These are phyloP conservation scores for Serendipita vermifera DNA, from an alignment of 768 basidiomycete species.

Conservation along the genomic window DNA sequence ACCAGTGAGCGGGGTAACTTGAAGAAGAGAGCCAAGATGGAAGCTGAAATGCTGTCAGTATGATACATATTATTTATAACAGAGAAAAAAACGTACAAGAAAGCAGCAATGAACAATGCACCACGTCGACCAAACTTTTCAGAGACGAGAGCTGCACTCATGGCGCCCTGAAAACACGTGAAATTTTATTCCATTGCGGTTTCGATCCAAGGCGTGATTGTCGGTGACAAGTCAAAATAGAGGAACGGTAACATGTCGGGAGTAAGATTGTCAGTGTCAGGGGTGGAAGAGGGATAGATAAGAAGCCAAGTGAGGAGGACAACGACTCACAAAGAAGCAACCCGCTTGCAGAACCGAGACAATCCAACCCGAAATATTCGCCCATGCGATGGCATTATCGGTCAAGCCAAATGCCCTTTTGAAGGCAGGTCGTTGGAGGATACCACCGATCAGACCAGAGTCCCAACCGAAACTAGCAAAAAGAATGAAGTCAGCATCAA, in stretches of 20 bases:
- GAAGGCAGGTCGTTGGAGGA: slow-evolving; percentile 2
- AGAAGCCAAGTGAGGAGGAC: too few species aligned
- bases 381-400: slow-evolving; percentile 2
- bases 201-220: not conserved
- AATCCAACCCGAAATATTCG: slow-evolving; percentile 22
- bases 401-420: not conserved
- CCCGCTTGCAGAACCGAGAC: slow-evolving; percentile 81
- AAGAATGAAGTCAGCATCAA: too few species aligned
- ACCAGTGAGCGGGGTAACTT: slow-evolving; percentile 47
- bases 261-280: too few species aligned
- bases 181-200: too few species aligned
- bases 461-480: slow-evolving; percentile 9
- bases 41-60: slow-evolving; percentile 14
- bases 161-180: slow-evolving; percentile 1
- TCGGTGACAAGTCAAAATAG: too few species aligned
- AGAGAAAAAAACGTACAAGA: slow-evolving; percentile 55
- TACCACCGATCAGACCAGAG: slow-evolving; percentile 9
- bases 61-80: not conserved
- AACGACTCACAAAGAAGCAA: slow-evolving; percentile 55
- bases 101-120: slow-evolving; percentile 55
- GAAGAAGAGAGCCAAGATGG: slow-evolving; percentile 32
- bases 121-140: slow-evolving; percentile 27
- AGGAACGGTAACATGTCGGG: too few species aligned
- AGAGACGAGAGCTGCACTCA: not conserved
- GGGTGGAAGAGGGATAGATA: too few species aligned